A percentile compares a stretch with the other conserved stretches of the same genome.
These are phyloP conservation scores for Noccaea caerulescens DNA, from an alignment of 345 rosid genomes.

Conservation along the genomic window DNA sequence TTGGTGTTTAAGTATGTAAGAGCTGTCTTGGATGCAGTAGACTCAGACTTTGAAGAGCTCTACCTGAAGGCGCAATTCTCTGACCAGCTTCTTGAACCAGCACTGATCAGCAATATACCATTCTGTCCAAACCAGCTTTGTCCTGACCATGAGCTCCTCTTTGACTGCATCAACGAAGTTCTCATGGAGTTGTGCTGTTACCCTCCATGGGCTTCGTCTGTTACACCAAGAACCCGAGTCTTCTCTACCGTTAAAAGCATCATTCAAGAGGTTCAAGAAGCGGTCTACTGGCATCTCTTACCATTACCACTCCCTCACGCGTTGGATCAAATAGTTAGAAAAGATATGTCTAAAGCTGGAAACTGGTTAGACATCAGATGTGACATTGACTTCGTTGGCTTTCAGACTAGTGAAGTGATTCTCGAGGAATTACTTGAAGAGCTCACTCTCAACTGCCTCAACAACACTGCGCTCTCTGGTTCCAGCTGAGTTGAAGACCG, in stretches of 20 bases:
- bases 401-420: conserved; percentile 64
- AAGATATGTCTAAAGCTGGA: conserved; percentile 72
- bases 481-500: conserved; percentile 45
- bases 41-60: conserved; percentile 66
- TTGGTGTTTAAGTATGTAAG: conserved; percentile 55
- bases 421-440: conserved; percentile 70
- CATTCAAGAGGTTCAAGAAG: conserved; percentile 64
- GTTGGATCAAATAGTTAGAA: conserved; percentile 75
- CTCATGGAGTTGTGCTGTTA: conserved; percentile 69
- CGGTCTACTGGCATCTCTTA: conserved; percentile 69
- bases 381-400: conserved; percentile 55
- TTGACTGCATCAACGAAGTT: conserved; percentile 81
- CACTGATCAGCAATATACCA: conserved; percentile 58
- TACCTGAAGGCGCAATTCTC: conserved; percentile 68
- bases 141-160: conserved; percentile 64
- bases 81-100: conserved; percentile 69
- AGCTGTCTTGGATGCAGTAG: conserved; percentile 60
- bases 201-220: conserved; percentile 59
- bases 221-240: conserved; percentile 56
- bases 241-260: conserved; percentile 55
- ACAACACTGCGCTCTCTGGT: conserved; percentile 21
- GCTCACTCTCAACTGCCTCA: conserved; percentile 45
- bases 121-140: conserved; percentile 65
- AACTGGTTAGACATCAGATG: conserved; percentile 78
- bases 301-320: conserved; percentile 71